Evolutionary conservation across 352 stramenopile genomes (phyloP).

Genomic region (Phytopythium boreale): DNA sequence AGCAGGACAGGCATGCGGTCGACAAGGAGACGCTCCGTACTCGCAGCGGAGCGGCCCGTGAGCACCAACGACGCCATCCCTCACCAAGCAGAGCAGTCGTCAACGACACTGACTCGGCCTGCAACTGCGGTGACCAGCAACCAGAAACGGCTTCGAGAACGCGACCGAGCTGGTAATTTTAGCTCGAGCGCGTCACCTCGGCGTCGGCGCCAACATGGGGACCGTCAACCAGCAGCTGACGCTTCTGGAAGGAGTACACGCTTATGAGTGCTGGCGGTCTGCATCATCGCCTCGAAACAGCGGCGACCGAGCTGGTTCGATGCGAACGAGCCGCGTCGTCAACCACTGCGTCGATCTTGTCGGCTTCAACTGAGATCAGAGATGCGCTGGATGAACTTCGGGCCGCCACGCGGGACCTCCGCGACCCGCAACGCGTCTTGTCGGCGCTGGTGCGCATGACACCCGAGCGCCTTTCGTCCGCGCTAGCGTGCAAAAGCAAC

Average conservation of each 20-base stretch:
- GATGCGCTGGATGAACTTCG: conserved; percentile 23
- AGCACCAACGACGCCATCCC: conserved; percentile 22
- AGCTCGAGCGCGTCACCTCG: background rate
- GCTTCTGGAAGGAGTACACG: background rate
- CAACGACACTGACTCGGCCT: background rate
- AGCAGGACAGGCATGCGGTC: conserved; percentile 29
- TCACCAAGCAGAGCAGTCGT: background rate
- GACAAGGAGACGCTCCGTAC: conserved; percentile 14
- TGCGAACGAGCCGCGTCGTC: background rate
- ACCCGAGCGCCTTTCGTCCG: background rate
- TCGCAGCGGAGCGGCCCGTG: background rate
- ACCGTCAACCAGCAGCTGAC: no score
- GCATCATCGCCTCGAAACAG: background rate
- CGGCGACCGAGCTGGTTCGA: background rate
- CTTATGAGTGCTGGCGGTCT: background rate
- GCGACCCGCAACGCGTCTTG: conserved; percentile 12
- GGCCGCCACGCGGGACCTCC: conserved; percentile 1
- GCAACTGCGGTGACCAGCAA: background rate
- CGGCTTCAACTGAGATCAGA: conserved; percentile 10
- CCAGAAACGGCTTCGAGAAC: background rate
- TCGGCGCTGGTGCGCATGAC: conserved; percentile 3
- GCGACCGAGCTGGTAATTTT: background rate
- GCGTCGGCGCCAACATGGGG: background rate
- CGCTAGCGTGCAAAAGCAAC: background rate
- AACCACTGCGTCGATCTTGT: conserved; percentile 12